These are phyloP conservation scores for Cryphonectria parasitica DNA, from an alignment of 2,329 filamentous ascomycete species.

Conservation along the genomic window DNA sequence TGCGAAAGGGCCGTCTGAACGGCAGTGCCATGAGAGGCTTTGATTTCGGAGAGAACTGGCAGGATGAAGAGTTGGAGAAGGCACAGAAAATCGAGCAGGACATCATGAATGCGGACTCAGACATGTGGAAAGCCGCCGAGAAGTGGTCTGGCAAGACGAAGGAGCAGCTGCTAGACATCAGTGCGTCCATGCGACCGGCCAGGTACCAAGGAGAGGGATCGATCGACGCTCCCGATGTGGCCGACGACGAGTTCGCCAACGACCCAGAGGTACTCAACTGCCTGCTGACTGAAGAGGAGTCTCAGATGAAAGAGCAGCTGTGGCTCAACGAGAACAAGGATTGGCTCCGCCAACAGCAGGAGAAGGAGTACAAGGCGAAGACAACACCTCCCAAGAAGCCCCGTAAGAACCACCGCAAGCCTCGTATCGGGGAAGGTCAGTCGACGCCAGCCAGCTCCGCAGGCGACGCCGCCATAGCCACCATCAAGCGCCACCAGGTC, in stretches of 20 bases:
- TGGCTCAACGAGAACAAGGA: conserved; percentile 97
- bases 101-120: conserved; percentile 64
- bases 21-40: conserved; percentile 28
- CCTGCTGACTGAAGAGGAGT: conserved; percentile 72
- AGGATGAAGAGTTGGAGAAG: conserved; percentile 65
- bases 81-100: conserved; percentile 74
- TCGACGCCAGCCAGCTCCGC: conserved; percentile 68
- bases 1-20: conserved; percentile 25
- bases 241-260: conserved; percentile 82
- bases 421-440: conserved; percentile 67
- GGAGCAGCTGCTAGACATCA: conserved; percentile 21
- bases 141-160: conserved; percentile 29
- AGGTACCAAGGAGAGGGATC: conserved; percentile 47
- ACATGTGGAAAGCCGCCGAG: conserved; percentile 33
- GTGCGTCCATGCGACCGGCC: conserved; percentile 51
- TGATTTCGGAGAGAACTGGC: conserved; percentile 51
- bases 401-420: conserved; percentile 52
- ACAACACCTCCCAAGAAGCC: conserved; percentile 62
- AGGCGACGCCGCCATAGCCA: conserved; percentile 69
- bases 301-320: conserved; percentile 82
- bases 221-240: conserved; percentile 66
- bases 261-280: conserved; percentile 88
- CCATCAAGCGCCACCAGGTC: conserved; percentile 69
- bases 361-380: conserved; percentile 78
- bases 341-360: conserved; percentile 85